Evolutionary conservation across 495 filamentous ascomycete genomes (phyloP).

Genomic region (Emericellopsis terricola): DNA sequence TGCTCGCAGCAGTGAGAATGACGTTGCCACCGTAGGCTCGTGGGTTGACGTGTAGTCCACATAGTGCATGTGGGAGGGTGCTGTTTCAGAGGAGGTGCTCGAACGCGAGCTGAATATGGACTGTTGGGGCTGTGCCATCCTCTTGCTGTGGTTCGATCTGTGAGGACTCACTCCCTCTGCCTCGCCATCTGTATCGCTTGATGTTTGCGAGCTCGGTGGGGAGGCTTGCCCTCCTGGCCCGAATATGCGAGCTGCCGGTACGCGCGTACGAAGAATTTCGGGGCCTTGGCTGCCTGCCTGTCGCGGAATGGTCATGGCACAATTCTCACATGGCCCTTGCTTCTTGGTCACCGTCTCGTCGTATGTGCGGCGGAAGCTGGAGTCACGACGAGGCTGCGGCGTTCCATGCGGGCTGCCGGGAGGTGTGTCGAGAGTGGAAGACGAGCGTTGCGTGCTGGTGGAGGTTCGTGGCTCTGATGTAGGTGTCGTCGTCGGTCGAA

Average conservation of each 20-base stretch:
- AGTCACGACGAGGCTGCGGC: conserved; percentile 23
- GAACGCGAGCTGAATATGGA: conserved; percentile 11
- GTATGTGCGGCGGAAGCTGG: conserved; percentile 32
- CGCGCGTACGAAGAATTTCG: conserved; percentile 21
- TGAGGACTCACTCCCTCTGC: no score
- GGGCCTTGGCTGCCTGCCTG: conserved; percentile 12
- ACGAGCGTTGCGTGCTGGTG: conserved; percentile 9
- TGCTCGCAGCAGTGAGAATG: conserved; percentile 72
- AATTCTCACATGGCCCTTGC: conserved; percentile 40
- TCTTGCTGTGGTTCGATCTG: conserved; percentile 2
- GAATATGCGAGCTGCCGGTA: conserved; percentile 30
- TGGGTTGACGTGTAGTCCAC: conserved; percentile 76
- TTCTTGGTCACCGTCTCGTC: conserved; percentile 36
- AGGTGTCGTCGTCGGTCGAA: conserved; percentile 7
- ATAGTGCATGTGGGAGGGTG: conserved; percentile 52
- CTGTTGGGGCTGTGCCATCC: conserved; percentile 11
- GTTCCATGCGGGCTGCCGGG: conserved; percentile 38
- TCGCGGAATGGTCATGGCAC: conserved; percentile 39
- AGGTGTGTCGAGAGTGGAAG: conserved; percentile 33
- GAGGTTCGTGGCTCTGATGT: conserved; percentile 11
- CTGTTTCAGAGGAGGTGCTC: conserved; percentile 19
- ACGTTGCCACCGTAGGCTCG: conserved; percentile 51
- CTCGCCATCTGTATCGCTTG: conserved; percentile 15
- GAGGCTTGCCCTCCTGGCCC: conserved; percentile 16
- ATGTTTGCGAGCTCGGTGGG: conserved; percentile 23